Evolutionary conservation across 805 yeast species (phyloP).

Genomic region (Wickerhamomyces chambardii): DNA sequence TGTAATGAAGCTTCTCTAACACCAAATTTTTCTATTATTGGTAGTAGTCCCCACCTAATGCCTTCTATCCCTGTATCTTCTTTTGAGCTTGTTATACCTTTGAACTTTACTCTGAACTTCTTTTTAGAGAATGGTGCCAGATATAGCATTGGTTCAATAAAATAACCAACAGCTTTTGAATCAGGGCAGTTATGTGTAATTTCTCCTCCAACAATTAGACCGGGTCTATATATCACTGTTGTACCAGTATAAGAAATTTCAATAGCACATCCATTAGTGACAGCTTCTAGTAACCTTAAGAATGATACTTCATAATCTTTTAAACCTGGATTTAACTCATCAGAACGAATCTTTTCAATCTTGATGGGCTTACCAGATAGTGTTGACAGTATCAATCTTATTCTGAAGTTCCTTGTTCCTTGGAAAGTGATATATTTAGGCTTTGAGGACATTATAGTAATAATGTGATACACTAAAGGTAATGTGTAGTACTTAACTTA

Average conservation of each 20-base stretch:
- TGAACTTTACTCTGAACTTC: constrained; percentile 70
- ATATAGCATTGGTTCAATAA: constrained; percentile 77
- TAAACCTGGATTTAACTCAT: constrained; percentile 87
- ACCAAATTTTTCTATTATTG: constrained; percentile 90
- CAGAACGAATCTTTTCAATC: constrained; percentile 78
- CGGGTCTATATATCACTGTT: constrained; percentile 83
- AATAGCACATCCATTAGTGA: constrained; percentile 89
- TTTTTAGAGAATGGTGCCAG: constrained; percentile 92
- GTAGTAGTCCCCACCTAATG: constrained; percentile 84
- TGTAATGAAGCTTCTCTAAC: constrained; percentile 84
- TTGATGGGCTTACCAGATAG: constrained; percentile 77
- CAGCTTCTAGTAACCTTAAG: constrained; percentile 73
- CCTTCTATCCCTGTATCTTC: constrained; percentile 79
- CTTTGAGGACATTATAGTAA: not conserved
- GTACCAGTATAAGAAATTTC: constrained; percentile 98
- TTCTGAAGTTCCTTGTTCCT: constrained; percentile 69
- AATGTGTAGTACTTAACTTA: too few species aligned
- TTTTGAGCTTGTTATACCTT: constrained; percentile 74
- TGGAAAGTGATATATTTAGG: constrained; percentile 33
- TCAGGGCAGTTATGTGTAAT: constrained; percentile 75
- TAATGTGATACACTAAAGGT: too few species aligned
- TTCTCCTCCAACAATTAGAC: constrained; percentile 85
- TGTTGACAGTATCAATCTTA: constrained; percentile 73
- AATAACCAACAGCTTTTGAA: constrained; percentile 81
- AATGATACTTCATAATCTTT: constrained; percentile 90